These are phyloP conservation scores for Flaveria trinervia DNA, from an alignment of 129 eudicot genomes.

Conservation along the genomic window DNA sequence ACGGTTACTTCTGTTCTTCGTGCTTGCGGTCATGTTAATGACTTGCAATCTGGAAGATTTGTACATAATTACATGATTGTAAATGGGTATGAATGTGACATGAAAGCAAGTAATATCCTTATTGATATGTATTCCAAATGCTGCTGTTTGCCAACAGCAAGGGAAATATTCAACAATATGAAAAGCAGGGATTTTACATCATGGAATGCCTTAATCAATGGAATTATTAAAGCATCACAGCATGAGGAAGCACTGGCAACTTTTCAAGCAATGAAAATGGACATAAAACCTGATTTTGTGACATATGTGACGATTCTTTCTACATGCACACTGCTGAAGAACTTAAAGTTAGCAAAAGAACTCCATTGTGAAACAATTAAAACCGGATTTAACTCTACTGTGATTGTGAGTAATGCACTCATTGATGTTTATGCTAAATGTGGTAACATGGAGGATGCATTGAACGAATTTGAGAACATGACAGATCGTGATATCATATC, in stretches of 20 bases:
- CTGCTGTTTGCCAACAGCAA: conserved; percentile 40
- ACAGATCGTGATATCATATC: conserved; percentile 55
- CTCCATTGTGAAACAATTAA: conserved; percentile 59
- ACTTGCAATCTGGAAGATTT: conserved; percentile 47
- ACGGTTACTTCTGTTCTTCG: conserved; percentile 57
- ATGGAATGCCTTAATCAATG: conserved; percentile 58
- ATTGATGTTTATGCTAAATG: conserved; percentile 68
- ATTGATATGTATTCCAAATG: conserved; percentile 69
- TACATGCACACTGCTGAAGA: conserved; percentile 32
- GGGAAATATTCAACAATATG: conserved; percentile 50
- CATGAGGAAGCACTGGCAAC: conserved; percentile 50
- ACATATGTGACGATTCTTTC: conserved; percentile 57
- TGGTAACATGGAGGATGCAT: conserved; percentile 47
- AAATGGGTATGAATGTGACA: conserved; percentile 48
- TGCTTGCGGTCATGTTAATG: conserved; percentile 53
- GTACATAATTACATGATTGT: conserved; percentile 55
- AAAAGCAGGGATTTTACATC: conserved; percentile 50
- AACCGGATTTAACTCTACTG: conserved; percentile 48
- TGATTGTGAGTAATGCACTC: conserved; percentile 62
- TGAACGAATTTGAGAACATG: conserved; percentile 64
- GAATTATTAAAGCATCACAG: conserved; percentile 37
- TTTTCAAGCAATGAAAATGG: conserved; percentile 49
- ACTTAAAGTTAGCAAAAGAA: conserved; percentile 40
- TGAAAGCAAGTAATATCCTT: conserved; percentile 45
- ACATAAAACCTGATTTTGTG: conserved; percentile 51